Evolutionary conservation across 2,329 filamentous ascomycete genomes (phyloP).

Genomic region (Pseudopyricularia cyperi): DNA sequence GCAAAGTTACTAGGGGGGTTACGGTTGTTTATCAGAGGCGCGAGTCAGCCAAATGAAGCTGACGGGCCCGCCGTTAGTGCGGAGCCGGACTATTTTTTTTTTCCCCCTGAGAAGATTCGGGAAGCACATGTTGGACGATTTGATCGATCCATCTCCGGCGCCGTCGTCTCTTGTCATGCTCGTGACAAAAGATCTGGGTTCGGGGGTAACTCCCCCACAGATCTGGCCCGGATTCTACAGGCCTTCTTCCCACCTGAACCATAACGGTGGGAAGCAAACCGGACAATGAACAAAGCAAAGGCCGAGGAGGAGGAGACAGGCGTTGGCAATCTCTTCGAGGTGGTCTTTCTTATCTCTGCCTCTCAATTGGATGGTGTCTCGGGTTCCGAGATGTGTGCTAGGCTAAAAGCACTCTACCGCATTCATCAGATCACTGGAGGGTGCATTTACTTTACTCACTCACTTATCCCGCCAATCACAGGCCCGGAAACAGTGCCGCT

Average conservation of each 20-base stretch:
- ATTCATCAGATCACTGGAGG: no score
- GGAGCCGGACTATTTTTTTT: background rate
- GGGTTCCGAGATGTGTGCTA: no score
- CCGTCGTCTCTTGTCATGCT: background rate
- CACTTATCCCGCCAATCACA: conserved; percentile 1
- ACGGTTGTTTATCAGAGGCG: background rate
- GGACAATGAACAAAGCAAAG: background rate
- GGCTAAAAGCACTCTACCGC: no score
- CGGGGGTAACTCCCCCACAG: background rate
- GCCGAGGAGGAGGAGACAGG: no score
- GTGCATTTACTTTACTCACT: background rate
- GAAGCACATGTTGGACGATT: background rate
- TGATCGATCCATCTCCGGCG: background rate
- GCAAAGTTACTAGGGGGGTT: background rate
- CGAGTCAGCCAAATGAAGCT: background rate
- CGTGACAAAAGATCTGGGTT: background rate
- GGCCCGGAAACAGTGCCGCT: background rate
- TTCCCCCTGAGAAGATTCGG: background rate
- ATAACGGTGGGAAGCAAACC: background rate
- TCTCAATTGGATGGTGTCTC: no score
- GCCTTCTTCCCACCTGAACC: background rate
- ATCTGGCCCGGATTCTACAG: background rate
- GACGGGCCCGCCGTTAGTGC: background rate
- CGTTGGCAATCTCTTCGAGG: no score
- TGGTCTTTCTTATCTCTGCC: no score